These are phyloP conservation scores for Plicaturopsis crispa DNA, from an alignment of 768 basidiomycete species.

Conservation along the genomic window DNA sequence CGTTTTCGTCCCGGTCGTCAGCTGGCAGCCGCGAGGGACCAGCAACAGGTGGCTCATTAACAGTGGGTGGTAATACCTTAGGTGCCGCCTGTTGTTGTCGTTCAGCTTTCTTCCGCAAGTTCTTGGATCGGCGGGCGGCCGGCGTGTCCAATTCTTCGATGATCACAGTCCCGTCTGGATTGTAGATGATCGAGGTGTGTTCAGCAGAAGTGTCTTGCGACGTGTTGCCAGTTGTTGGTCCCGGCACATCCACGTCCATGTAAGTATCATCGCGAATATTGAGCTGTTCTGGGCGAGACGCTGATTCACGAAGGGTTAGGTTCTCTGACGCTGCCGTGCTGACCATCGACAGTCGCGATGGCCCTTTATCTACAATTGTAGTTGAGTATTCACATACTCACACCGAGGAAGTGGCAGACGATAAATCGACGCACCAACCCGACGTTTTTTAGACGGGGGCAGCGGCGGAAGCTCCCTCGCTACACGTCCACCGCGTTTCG, in stretches of 20 bases:
- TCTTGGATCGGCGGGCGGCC: conserved; percentile 53
- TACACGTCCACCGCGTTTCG: conserved; percentile 53
- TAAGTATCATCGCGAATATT: conserved; percentile 9
- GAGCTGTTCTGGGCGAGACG: conserved; percentile 12
- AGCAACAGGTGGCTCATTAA: conserved; percentile 4
- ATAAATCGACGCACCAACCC: conserved; percentile 28
- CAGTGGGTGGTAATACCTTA: too few species aligned
- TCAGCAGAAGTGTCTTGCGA: conserved; percentile 10
- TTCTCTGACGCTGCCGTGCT: conserved; percentile 42
- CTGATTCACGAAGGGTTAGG: conserved; percentile 22
- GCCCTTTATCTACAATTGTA: conserved; percentile 21
- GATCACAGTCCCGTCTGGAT: conserved; percentile 44
- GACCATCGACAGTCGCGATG: conserved; percentile 37
- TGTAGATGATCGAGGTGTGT: conserved; percentile 17
- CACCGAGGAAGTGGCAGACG: too few species aligned
- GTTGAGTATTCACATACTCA: neutral
- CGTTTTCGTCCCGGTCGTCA: conserved; percentile 12
- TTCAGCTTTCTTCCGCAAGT: conserved; percentile 35
- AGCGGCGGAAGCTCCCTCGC: conserved; percentile 33
- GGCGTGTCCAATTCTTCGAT: conserved; percentile 73
- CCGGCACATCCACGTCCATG: conserved; percentile 6
- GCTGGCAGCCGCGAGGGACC: neutral
- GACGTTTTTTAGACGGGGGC: conserved; percentile 49
- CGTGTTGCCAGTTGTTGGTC: neutral
- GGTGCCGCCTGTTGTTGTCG: conserved; percentile 18